phyloP scores from a whole-genome alignment of 495 filamentous ascomycete species.

The Letharia lupina region DNA sequence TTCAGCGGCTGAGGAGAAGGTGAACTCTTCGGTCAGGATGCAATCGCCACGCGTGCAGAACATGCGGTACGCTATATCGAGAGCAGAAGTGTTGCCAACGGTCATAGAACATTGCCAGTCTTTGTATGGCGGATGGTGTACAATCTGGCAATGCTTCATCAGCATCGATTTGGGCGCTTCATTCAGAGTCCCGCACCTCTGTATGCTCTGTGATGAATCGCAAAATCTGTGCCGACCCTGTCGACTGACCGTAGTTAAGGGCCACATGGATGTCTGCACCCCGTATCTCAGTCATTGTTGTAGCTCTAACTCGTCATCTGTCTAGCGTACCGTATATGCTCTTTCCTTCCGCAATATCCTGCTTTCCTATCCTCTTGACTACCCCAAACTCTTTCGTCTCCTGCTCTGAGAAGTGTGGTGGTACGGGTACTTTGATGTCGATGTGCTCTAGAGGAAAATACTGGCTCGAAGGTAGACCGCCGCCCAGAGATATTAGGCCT shows the following conservation, averaged over 20 bases:
- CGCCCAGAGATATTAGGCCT: constrained; percentile 78
- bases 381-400: constrained; percentile 47
- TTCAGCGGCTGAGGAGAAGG: constrained; percentile 75
- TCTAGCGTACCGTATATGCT: constrained; percentile 46
- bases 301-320: constrained; percentile 23
- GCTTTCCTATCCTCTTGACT: constrained; percentile 62
- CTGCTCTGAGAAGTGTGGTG: constrained; percentile 60
- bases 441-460: constrained; percentile 80
- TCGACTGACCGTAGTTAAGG: constrained; percentile 84
- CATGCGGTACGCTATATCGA: constrained; percentile 72
- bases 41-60: constrained; percentile 63
- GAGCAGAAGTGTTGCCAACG: constrained; percentile 66
- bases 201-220: constrained; percentile 91
- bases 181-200: constrained; percentile 41
- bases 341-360: constrained; percentile 62
- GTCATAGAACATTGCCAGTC: constrained; percentile 77
- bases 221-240: constrained; percentile 75
- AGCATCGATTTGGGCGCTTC: neutral
- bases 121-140: constrained; percentile 64
- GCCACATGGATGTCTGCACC: constrained; percentile 63
- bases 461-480: constrained; percentile 78
- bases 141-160: constrained; percentile 36
- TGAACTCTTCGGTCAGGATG: constrained; percentile 77
- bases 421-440: constrained; percentile 56
- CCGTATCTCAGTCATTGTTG: constrained; percentile 9